These are phyloP conservation scores for Ophiostoma triangulosporum DNA, from an alignment of 2,329 filamentous ascomycete genomes.

Conservation along the genomic window DNA sequence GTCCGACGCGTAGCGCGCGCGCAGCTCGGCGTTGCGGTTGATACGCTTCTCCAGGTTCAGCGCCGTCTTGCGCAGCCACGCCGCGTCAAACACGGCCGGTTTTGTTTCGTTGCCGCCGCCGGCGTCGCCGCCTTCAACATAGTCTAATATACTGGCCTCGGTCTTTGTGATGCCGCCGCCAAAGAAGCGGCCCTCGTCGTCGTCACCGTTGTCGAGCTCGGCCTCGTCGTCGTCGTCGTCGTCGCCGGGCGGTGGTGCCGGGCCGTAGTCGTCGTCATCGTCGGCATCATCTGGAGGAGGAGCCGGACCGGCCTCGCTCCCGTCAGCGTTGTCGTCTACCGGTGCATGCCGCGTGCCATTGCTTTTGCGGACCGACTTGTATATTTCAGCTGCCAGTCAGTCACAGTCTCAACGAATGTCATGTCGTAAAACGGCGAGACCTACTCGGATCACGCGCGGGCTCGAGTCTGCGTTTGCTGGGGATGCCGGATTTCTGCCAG, in stretches of 20 bases:
- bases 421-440: constrained; percentile 18
- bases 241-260: constrained; percentile 27
- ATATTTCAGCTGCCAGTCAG: constrained; percentile 37
- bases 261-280: constrained; percentile 32
- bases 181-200: constrained; percentile 92
- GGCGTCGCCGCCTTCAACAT: constrained; percentile 47
- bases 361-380: constrained; percentile 42
- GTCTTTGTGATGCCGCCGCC: constrained; percentile 75
- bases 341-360: constrained; percentile 28
- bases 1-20: constrained; percentile 71
- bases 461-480: constrained; percentile 51
- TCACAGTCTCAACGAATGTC: neutral
- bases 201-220: constrained; percentile 41
- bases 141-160: constrained; percentile 76
- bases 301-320: constrained; percentile 35
- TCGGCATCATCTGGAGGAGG: constrained; percentile 35
- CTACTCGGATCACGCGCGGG: constrained; percentile 48
- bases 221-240: constrained; percentile 28
- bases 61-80: constrained; percentile 72
- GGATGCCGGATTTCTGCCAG: constrained; percentile 27
- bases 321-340: constrained; percentile 32
- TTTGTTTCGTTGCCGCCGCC: too few species aligned
- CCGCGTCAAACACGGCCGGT: constrained; percentile 66
- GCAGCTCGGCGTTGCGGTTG: constrained; percentile 76
- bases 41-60: constrained; percentile 84